Conservation (phyloP, 2,329 filamentous ascomycete genomes). For the Aspergillus transmontanensis region DNA sequence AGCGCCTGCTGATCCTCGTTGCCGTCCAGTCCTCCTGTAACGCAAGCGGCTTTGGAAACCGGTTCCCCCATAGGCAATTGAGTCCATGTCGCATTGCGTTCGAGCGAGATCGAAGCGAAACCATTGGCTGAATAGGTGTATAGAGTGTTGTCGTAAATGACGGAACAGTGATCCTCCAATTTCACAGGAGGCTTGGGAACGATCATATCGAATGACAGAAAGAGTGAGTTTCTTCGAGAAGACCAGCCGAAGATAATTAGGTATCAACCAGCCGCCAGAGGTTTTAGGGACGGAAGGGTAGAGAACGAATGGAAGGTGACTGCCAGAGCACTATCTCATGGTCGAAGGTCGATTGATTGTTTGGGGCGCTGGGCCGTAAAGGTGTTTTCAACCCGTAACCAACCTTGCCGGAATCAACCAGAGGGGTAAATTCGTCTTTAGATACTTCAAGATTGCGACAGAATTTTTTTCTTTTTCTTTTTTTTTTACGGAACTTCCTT, state of each 20-base stretch:
- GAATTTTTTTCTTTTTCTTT: neutral
- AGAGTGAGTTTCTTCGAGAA: constrained; percentile 24
- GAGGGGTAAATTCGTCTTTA: neutral
- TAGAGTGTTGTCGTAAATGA: constrained; percentile 77
- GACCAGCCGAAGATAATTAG: constrained; percentile 33
- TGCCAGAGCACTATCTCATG: constrained; percentile 43
- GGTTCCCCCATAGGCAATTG: constrained; percentile 65
- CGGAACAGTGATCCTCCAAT: constrained; percentile 77
- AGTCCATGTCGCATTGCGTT: constrained; percentile 72
- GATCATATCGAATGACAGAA: constrained; percentile 58
- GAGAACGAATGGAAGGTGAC: constrained; percentile 30
- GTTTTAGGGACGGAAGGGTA: constrained; percentile 15
- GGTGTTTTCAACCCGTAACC: constrained; percentile 1
- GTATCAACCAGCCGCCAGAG: constrained; percentile 30
- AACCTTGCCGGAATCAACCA: neutral
- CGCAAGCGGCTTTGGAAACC: constrained; percentile 76
- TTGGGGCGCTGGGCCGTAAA: constrained; percentile 8
- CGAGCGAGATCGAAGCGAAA: constrained; percentile 73
- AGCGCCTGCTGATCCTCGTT: constrained; percentile 64
- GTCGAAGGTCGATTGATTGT: constrained; percentile 15
- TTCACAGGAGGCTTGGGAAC: constrained; percentile 70
- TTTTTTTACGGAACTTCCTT: neutral
- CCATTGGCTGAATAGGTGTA: constrained; percentile 78
- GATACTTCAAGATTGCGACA: neutral
- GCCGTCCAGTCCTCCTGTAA: constrained; percentile 64